These are phyloP conservation scores for Penicillium sp. DNA, from an alignment of 2,329 filamentous ascomycete genomes.

Conservation along the genomic window DNA sequence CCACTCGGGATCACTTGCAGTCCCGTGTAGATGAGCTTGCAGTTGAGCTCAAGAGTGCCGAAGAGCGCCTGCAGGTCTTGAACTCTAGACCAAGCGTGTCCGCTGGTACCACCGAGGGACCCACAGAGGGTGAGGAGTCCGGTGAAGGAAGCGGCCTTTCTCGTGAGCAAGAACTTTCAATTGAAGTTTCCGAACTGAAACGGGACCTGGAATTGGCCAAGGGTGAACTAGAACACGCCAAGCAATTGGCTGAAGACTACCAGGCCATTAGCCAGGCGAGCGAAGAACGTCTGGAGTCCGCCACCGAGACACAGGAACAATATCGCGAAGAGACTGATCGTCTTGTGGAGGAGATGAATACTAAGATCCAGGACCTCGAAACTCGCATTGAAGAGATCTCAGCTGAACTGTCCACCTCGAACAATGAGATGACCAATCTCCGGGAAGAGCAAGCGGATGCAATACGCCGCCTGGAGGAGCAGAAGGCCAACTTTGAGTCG, in stretches of 20 bases:
- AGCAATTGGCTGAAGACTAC: constrained; percentile 80
- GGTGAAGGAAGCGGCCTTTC: constrained; percentile 60
- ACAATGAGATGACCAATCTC: constrained; percentile 75
- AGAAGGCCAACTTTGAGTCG: constrained; percentile 73
- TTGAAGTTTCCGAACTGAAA: constrained; percentile 82
- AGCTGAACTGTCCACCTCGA: constrained; percentile 75
- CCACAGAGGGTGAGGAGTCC: constrained; percentile 42
- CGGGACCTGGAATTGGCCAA: constrained; percentile 79
- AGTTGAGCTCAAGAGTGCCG: constrained; percentile 81
- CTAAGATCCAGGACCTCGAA: constrained; percentile 74
- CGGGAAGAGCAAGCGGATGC: constrained; percentile 78
- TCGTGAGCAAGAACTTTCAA: constrained; percentile 73
- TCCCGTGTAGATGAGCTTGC: constrained; percentile 83
- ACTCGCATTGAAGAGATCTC: constrained; percentile 81
- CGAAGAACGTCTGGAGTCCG: constrained; percentile 79
- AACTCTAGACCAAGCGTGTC: constrained; percentile 73
- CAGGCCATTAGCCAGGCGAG: constrained; percentile 81
- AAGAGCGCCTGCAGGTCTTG: constrained; percentile 79
- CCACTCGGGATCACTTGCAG: constrained; percentile 84
- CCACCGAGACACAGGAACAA: constrained; percentile 77
- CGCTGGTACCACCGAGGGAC: constrained; percentile 45
- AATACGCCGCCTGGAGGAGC: constrained; percentile 69
- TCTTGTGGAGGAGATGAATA: constrained; percentile 72
- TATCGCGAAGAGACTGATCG: constrained; percentile 83
- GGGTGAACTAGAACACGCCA: constrained; percentile 76